These are phyloP conservation scores for Rhododendron ovatum DNA, from an alignment of 148 eudicot species.

Conservation along the genomic window DNA sequence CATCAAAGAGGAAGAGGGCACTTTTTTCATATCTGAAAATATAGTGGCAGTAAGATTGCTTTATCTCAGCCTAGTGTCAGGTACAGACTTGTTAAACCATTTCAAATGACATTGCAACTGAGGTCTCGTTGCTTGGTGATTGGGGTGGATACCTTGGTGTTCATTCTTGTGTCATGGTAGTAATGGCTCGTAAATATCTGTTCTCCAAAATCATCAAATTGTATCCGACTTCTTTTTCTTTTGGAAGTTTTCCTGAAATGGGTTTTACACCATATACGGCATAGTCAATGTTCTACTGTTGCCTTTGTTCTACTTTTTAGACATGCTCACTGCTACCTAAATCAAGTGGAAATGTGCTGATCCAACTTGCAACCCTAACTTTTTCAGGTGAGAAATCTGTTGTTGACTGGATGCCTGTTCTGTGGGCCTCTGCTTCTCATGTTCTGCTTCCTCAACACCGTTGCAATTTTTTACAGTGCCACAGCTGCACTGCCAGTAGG, in stretches of 20 bases:
- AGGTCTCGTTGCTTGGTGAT: background rate
- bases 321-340: background rate
- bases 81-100: background rate
- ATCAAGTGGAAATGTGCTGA: slow-evolving; percentile 8
- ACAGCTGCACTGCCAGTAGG: slow-evolving; percentile 35
- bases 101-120: background rate
- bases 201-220: background rate
- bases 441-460: background rate
- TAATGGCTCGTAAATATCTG: background rate
- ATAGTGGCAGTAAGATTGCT: background rate
- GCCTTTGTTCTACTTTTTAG: background rate
- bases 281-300: background rate
- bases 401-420: slow-evolving; percentile 33
- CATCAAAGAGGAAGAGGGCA: slow-evolving; percentile 1
- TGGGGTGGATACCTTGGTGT: background rate
- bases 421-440: slow-evolving; percentile 25
- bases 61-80: background rate
- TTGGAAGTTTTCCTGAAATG: background rate
- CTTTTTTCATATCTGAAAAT: background rate
- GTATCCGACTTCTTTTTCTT: background rate
- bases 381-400: slow-evolving; percentile 21
- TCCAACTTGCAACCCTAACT: background rate
- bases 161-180: background rate
- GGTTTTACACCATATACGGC: background rate
- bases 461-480: slow-evolving; percentile 27